Base-by-base conservation (phyloP, 805 yeast genomes). In the Starmerella stellata region DNA sequence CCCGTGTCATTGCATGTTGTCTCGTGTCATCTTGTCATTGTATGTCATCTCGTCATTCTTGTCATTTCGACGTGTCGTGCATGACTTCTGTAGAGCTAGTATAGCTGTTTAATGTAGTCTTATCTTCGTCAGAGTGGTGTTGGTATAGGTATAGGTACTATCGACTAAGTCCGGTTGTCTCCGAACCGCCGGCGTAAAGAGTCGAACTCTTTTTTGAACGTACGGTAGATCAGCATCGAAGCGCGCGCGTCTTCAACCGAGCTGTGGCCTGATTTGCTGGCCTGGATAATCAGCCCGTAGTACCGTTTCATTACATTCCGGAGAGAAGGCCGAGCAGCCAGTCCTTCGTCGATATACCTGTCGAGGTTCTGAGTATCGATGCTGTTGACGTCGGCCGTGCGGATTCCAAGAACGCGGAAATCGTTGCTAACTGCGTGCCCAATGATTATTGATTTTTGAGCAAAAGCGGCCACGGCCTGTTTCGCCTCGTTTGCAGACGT, bases 341-440 rank as follows among this genome's bases (percentile, higher is more conserved):
- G 19, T 8, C 32, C 32, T 8, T 75, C 0, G 93, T 93, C 24
- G 78, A 64, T 13, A 71, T 68, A 54, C 79, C 93, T 38, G 80
- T 80, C 56, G 36, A 63, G 15, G 74, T 62, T 47, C 0, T 94
- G 65, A 0, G 96, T 85, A 57, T 87, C 98, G 11, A 87, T 70
- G 15, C 83, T 65, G 15, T 59, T 63, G 1, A 80, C 76, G 52
- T 83, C 95, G 34, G 74, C 66, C 11, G 83, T 49, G 47, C 68
- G 66, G 52, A 33, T 19, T 14, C 31, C 23, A 11, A 87, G 56
- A 2, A 74, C 92, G 14, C 67, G 63, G 36, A 87, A 61, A 56
- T 87, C 98, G 20, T 76, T 73, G 44, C 81, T 83, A 24, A 87
- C 60, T 0, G 95, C 83, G 54, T 87, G 98, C 1, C 98, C 96